Percentiles rank a stretch among this genome's conserved stretches.
Conservation (phyloP, 805 yeast species). For the Cyberlindnera sargentensis region DNA sequence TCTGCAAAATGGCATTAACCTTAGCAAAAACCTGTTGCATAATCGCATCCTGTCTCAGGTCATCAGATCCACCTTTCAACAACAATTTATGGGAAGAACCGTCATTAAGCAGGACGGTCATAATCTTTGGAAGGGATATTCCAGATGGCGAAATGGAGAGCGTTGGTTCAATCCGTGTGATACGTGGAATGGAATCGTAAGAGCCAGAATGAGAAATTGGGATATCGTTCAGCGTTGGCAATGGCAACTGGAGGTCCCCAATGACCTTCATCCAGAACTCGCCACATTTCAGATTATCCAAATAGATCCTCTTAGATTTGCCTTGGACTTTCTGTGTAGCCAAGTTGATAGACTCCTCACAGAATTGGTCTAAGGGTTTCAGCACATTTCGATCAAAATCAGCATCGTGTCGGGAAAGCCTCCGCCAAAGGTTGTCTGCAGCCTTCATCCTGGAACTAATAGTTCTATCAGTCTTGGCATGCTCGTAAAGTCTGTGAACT, state of each 20-base stretch:
- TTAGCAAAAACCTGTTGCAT: slow-evolving; percentile 96
- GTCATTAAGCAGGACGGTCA: slow-evolving; percentile 43
- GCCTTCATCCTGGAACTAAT: slow-evolving; percentile 42
- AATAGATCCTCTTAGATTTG: slow-evolving; percentile 14
- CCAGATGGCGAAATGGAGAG: slow-evolving; percentile 74
- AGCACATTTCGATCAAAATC: slow-evolving; percentile 27
- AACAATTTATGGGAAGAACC: slow-evolving; percentile 57
- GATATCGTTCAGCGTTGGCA: slow-evolving; percentile 55
- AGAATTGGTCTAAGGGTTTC: slow-evolving; percentile 40
- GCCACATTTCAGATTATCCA: slow-evolving; percentile 34
- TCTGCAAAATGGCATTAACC: slow-evolving; percentile 59
- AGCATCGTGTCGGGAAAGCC: slow-evolving; percentile 25
- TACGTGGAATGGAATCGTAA: slow-evolving; percentile 41
- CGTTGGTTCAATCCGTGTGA: slow-evolving; percentile 37
- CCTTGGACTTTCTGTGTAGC: slow-evolving; percentile 38
- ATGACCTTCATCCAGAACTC: slow-evolving; percentile 52
- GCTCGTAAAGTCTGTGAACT: slow-evolving; percentile 32
- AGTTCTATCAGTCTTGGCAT: slow-evolving; percentile 28
- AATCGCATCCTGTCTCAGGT: slow-evolving; percentile 88
- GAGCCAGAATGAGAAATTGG: slow-evolving; percentile 34
- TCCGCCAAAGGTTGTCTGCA: slow-evolving; percentile 42
- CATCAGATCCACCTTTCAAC: slow-evolving; percentile 84
- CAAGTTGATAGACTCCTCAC: slow-evolving; percentile 42
- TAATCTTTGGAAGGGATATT: slow-evolving; percentile 79
- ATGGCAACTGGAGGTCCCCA: slow-evolving; percentile 44